These are phyloP conservation scores for Dendrocalamus sinicus DNA, from an alignment of 176 grass and related monocot species.

Conservation along the genomic window DNA sequence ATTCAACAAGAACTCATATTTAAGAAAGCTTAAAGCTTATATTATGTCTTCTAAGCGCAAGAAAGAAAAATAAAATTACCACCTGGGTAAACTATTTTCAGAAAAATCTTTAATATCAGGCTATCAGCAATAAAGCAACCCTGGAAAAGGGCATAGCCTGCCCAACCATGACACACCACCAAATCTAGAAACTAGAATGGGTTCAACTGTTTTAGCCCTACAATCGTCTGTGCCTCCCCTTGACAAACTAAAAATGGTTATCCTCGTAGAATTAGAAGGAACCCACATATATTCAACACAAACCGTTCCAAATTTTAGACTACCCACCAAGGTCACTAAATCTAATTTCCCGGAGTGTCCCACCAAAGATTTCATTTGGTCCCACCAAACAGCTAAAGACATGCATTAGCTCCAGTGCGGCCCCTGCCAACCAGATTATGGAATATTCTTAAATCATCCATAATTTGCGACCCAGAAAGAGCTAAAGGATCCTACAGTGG, in stretches of 20 bases:
- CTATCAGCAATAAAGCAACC: background rate
- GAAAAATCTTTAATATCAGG: background rate
- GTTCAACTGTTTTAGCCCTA: background rate
- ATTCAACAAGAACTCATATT: slow-evolving; percentile 5
- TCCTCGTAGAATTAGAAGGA: background rate
- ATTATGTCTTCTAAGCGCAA: background rate
- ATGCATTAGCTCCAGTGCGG: slow-evolving; percentile 24
- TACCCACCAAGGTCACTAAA: slow-evolving; percentile 14
- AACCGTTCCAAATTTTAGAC: slow-evolving; percentile 14
- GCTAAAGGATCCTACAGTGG: slow-evolving; percentile 15
- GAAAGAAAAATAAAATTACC: background rate
- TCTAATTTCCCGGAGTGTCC: background rate
- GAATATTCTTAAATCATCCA: slow-evolving; percentile 18
- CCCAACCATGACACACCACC: slow-evolving; percentile 11
- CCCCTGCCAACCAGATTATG: slow-evolving; percentile 16
- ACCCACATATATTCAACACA: background rate
- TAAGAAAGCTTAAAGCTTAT: background rate
- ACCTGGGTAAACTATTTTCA: background rate
- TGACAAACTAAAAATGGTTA: slow-evolving; percentile 5
- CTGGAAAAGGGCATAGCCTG: background rate
- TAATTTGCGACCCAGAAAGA: slow-evolving; percentile 24
- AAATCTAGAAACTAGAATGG: slow-evolving; percentile 26
- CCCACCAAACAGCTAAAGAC: slow-evolving; percentile 9
- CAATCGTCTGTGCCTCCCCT: background rate
- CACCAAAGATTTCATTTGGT: slow-evolving; percentile 21